A percentile compares a stretch with the other conserved stretches of the same genome.
Conservation (phyloP, 1,139 yeast species). For the Pneumocystis sp. region DNA sequence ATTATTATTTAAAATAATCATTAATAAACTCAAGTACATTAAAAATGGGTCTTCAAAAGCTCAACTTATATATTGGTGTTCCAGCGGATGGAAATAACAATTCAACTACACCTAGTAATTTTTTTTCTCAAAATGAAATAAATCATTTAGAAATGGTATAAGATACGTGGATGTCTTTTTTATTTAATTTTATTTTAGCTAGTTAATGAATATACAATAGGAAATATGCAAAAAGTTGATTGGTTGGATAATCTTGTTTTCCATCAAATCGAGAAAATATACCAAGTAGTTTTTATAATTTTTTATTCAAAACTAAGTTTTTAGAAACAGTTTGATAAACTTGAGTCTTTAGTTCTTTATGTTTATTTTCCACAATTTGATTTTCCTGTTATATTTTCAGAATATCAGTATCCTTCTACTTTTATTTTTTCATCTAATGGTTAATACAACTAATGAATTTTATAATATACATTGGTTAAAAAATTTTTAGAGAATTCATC, state of each 20-base stretch:
- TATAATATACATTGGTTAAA: constrained; percentile 15
- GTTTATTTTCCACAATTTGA: constrained; percentile 67
- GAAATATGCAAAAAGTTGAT: constrained; percentile 43
- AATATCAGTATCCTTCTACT: constrained; percentile 31
- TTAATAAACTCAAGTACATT: constrained; percentile 26
- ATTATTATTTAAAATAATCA: neutral
- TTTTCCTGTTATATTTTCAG: constrained; percentile 68
- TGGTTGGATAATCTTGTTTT: constrained; percentile 69
- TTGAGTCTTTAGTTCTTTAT: constrained; percentile 33
- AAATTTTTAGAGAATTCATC: constrained; percentile 14
- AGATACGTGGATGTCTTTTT: neutral
- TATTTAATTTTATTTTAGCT: constrained; percentile 18
- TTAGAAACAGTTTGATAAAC: constrained; percentile 8
- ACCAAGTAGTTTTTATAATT: constrained; percentile 17
- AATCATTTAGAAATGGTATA: constrained; percentile 32
- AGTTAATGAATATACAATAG: constrained; percentile 51
- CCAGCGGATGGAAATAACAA: constrained; percentile 24
- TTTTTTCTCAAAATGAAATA: constrained; percentile 21
- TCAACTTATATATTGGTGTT: constrained; percentile 28
- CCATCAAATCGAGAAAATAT: constrained; percentile 38
- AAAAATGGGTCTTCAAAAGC: constrained; percentile 43
- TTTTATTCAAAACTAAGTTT: neutral
- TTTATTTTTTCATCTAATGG: constrained; percentile 3
- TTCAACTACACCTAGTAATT: constrained; percentile 20
- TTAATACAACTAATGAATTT: neutral